Evolutionary conservation across 441 rosid species (phyloP).

Genomic region (Gossypium gossypioides): DNA sequence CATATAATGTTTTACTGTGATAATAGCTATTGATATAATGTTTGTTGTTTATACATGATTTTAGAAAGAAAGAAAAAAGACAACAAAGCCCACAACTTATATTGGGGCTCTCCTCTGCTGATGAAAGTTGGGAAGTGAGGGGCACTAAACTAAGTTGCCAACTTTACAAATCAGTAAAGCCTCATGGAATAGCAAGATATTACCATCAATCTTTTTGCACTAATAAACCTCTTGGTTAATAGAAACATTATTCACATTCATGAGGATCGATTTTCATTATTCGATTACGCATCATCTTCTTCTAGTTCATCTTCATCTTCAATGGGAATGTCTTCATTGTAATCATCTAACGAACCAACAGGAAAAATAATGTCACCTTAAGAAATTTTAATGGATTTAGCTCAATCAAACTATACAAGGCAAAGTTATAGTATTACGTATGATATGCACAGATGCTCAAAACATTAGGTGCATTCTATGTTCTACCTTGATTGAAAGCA

Average conservation of each 20-base stretch:
- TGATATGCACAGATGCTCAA: not conserved
- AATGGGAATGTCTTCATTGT: slow-evolving; percentile 65
- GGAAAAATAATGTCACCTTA: not conserved
- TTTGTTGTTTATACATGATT: too few relatives aligned
- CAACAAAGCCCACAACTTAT: too few relatives aligned
- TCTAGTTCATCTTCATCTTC: slow-evolving; percentile 68
- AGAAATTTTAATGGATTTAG: not conserved
- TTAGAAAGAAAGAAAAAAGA: too few relatives aligned
- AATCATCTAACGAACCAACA: slow-evolving; percentile 27
- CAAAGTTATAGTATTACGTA: not conserved
- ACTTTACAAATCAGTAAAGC: not conserved
- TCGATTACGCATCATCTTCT: slow-evolving; percentile 44
- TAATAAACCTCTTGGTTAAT: not conserved
- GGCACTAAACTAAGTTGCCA: not conserved
- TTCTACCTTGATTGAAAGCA: not conserved
- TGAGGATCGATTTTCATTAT: slow-evolving; percentile 10
- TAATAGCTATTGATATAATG: too few relatives aligned
- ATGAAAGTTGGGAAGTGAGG: not conserved
- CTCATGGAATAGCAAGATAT: not conserved
- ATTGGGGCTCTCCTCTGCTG: not conserved
- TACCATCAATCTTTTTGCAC: not conserved
- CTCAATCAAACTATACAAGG: not conserved
- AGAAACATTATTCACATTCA: not conserved
- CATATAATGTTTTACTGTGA: too few relatives aligned
- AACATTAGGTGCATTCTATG: too few relatives aligned